Evolutionary conservation across 352 stramenopile genomes (phyloP).

Genomic region (Phytophthora pluvialis): DNA sequence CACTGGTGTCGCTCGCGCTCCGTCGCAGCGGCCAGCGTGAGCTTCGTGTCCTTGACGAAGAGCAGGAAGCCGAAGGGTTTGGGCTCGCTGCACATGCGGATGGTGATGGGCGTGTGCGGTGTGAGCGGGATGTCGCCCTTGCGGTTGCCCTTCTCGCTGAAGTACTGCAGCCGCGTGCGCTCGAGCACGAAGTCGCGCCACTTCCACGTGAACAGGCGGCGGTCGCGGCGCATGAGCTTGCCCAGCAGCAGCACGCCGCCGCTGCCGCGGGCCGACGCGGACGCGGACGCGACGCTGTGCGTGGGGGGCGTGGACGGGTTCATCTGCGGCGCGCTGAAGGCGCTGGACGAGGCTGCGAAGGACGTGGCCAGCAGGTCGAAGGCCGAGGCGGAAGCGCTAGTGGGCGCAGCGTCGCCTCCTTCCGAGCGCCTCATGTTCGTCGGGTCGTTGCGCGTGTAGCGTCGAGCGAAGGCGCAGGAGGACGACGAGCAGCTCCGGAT

Average conservation of each 20-base stretch:
- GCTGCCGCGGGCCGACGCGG: too few relatives aligned
- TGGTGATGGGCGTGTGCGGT: slow-evolving; percentile 72
- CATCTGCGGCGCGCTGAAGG: slow-evolving; percentile 15
- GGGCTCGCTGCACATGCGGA: slow-evolving; percentile 69
- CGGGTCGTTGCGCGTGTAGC: slow-evolving; percentile 10
- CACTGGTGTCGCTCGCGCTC: slow-evolving; percentile 74
- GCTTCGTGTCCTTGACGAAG: slow-evolving; percentile 84
- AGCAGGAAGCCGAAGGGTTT: slow-evolving; percentile 79
- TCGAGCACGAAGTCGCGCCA: slow-evolving; percentile 85
- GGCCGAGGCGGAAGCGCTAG: background rate
- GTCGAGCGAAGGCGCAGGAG: slow-evolving; percentile 1
- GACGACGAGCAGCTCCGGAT: slow-evolving; percentile 19
- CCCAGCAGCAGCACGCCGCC: slow-evolving; percentile 58
- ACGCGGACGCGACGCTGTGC: slow-evolving; percentile 1
- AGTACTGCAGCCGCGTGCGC: slow-evolving; percentile 74
- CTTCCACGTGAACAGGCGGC: slow-evolving; percentile 85
- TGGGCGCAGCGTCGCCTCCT: slow-evolving; percentile 12
- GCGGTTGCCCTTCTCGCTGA: slow-evolving; percentile 74
- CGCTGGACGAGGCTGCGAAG: slow-evolving; percentile 1
- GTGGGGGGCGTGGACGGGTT: slow-evolving; percentile 13
- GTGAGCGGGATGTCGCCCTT: slow-evolving; percentile 76
- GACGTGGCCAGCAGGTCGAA: slow-evolving; percentile 8
- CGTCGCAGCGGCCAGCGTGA: slow-evolving; percentile 76
- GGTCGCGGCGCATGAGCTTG: slow-evolving; percentile 80
- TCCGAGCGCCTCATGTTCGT: slow-evolving; percentile 37